Percentiles rank a stretch among this genome's conserved stretches.
Conservation (phyloP, 169 alveolate species). For the Plasmodium gaboni region DNA sequence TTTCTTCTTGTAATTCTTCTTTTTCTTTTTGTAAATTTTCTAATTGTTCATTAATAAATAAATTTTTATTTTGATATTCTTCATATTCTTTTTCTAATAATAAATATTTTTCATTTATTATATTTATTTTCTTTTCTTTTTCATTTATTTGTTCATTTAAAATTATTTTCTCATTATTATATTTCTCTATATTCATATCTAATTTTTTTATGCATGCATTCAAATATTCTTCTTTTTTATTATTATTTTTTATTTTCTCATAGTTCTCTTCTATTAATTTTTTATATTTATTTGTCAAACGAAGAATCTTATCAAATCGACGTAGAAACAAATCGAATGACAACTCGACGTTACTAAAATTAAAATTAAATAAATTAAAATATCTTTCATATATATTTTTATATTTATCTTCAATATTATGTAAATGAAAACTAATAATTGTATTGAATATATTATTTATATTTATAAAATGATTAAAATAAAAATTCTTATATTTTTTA, state of each 20-base stretch:
- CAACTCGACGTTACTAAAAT: constrained; percentile 47
- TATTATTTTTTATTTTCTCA: constrained; percentile 12
- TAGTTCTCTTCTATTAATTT: background rate
- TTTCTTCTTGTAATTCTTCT: constrained; percentile 10
- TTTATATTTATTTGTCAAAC: constrained; percentile 28
- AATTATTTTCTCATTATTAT: constrained; percentile 15
- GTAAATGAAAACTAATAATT: constrained; percentile 19
- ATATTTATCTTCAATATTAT: constrained; percentile 18
- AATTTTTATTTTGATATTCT: constrained; percentile 23
- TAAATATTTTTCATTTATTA: background rate
- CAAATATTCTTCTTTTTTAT: constrained; percentile 2
- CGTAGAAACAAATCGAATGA: constrained; percentile 28
- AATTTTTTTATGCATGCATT: background rate
- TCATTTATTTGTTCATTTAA: background rate
- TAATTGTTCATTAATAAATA: background rate
- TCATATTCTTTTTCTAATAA: constrained; percentile 15
- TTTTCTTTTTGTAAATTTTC: constrained; percentile 55
- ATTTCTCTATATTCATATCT: constrained; percentile 10
- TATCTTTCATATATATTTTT: constrained; percentile 31
- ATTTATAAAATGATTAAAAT: constrained; percentile 38
- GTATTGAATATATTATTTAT: constrained; percentile 45
- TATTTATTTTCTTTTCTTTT: constrained; percentile 35
- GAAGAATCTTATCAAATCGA: constrained; percentile 22
- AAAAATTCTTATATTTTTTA: constrained; percentile 38
- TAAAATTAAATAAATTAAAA: constrained; percentile 42